Evolutionary conservation across 1,284 basidiomycete genomes (phyloP).

Genomic region (Cystobasidium pallidum): DNA sequence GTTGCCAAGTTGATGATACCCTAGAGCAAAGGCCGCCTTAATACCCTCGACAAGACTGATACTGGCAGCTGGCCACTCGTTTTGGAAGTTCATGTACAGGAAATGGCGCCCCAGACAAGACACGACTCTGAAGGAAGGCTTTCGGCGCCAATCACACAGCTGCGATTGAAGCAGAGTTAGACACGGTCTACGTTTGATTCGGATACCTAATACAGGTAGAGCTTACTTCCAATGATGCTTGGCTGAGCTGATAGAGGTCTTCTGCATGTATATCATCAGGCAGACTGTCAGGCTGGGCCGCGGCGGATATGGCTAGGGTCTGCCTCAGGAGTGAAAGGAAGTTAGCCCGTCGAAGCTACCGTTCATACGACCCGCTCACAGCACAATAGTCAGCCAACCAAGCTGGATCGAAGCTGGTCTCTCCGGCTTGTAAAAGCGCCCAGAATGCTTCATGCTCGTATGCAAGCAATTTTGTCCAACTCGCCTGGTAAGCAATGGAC

Average conservation of each 20-base stretch:
- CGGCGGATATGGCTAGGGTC: conserved; percentile 34
- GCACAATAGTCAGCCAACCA: conserved; percentile 28
- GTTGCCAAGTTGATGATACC: conserved; percentile 22
- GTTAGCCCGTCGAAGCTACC: not conserved
- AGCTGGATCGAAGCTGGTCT: conserved; percentile 36
- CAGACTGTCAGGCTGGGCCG: conserved; percentile 4
- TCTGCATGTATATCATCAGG: conserved; percentile 17
- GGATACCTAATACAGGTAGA: not conserved
- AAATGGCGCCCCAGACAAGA: conserved; percentile 6
- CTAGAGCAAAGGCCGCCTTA: conserved; percentile 31
- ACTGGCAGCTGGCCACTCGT: conserved; percentile 19
- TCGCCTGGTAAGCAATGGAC: not conserved
- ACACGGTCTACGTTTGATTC: not conserved
- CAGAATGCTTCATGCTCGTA: conserved; percentile 35
- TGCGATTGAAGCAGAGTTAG: not conserved
- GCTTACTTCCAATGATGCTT: conserved; percentile 30
- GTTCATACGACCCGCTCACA: not conserved
- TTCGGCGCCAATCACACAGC: conserved; percentile 23
- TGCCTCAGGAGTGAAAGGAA: not conserved
- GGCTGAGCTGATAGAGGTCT: conserved; percentile 26
- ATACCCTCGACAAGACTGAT: conserved; percentile 31
- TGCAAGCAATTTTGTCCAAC: conserved; percentile 14
- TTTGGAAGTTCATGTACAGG: conserved; percentile 31
- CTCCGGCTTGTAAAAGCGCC: conserved; percentile 19
- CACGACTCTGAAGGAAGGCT: conserved; percentile 23